These are phyloP conservation scores for Aspergillus avenaceus DNA, from an alignment of 495 filamentous ascomycete genomes.

Conservation along the genomic window DNA sequence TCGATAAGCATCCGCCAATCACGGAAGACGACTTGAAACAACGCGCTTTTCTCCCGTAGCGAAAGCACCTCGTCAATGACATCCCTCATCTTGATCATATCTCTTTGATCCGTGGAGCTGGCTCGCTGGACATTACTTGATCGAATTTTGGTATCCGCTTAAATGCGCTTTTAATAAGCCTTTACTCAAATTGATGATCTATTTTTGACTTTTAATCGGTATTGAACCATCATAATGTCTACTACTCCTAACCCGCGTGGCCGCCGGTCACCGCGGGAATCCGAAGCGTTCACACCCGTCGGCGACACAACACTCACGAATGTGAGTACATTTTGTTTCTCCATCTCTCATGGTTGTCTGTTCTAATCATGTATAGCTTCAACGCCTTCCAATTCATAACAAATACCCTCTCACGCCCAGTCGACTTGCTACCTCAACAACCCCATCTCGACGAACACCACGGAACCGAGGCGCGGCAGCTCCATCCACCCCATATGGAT, in stretches of 20 bases:
- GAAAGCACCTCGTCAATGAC: no score
- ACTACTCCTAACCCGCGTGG: constrained; percentile 34
- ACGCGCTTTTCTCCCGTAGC: no score
- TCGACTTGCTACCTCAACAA: constrained; percentile 27
- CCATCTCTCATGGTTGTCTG: background rate
- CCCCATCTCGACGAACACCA: constrained; percentile 36
- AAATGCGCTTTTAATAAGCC: no score
- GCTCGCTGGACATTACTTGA: no score
- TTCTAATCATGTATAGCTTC: constrained; percentile 22
- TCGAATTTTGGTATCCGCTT: no score
- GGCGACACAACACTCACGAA: constrained; percentile 31
- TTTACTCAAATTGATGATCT: no score
- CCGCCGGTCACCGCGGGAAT: constrained; percentile 27
- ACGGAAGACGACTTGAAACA: no score
- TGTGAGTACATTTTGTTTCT: constrained; percentile 14
- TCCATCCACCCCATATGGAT: constrained; percentile 68
- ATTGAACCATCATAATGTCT: constrained; percentile 22
- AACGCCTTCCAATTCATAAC: constrained; percentile 33
- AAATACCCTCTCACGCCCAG: constrained; percentile 38
- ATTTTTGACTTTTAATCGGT: background rate
- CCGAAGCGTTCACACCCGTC: constrained; percentile 24
- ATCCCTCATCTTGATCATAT: background rate
- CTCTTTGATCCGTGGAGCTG: background rate
- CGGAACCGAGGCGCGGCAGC: constrained; percentile 31
- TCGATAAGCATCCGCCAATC: constrained; percentile 17